Evolutionary conservation across 2,329 filamentous ascomycete species (phyloP).

Genomic region (Calonectria ilicicola): DNA sequence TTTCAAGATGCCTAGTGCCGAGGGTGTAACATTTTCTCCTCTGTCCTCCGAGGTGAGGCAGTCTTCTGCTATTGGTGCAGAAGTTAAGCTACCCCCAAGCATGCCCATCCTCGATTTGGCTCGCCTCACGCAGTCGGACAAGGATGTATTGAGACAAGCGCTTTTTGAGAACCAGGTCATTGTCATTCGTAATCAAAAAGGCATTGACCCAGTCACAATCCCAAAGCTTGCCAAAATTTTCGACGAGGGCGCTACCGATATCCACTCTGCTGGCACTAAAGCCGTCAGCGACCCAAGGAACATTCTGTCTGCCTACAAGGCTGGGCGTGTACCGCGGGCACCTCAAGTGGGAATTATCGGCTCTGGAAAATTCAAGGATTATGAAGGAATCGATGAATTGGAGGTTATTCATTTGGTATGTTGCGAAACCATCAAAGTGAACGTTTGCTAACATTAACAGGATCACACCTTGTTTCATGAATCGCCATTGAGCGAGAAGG

Average conservation of each 20-base stretch:
- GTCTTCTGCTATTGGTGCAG: constrained; percentile 13
- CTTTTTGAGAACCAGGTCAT: constrained; percentile 17
- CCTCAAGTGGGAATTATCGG: constrained; percentile 14
- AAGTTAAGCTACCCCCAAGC: neutral
- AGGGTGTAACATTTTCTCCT: neutral
- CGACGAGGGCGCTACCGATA: neutral
- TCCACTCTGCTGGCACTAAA: constrained; percentile 15
- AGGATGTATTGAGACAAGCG: neutral
- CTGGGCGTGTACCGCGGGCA: neutral
- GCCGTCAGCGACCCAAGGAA: constrained; percentile 14
- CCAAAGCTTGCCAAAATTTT: constrained; percentile 16
- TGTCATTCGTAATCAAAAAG: constrained; percentile 17
- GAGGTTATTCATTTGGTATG: constrained; percentile 13
- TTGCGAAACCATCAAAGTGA: rapidly evolving
- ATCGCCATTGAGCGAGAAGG: neutral
- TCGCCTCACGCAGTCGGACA: neutral
- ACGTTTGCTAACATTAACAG: neutral
- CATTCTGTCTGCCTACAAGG: constrained; percentile 10
- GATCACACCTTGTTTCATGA: constrained; percentile 19
- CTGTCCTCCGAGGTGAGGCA: neutral
- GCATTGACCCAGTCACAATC: neutral
- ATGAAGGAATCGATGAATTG: constrained; percentile 10
- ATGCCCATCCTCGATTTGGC: constrained; percentile 8
- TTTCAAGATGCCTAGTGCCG: neutral
- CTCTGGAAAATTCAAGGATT: neutral